phyloP scores from a whole-genome alignment of 2,329 filamentous ascomycete genomes.

The Aspergillus ochraceus region DNA sequence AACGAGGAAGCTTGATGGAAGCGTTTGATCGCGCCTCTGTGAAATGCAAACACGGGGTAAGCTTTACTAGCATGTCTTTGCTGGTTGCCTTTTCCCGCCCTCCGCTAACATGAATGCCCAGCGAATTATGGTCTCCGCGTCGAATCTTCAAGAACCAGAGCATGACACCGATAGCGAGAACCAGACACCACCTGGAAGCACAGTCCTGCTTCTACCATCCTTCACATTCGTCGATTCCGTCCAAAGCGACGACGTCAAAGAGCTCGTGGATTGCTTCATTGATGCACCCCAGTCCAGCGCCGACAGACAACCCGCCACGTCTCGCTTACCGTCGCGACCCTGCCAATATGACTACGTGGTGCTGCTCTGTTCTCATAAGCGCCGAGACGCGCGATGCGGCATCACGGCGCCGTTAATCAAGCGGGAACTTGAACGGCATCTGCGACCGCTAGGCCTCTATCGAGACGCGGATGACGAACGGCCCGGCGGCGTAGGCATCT shows the following conservation, averaged over 20 bases:
- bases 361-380: constrained; percentile 84
- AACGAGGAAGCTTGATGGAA: constrained; percentile 54
- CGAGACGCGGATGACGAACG: constrained; percentile 80
- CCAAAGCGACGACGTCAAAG: constrained; percentile 62
- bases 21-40: constrained; percentile 47
- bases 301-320: constrained; percentile 52
- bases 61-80: constrained; percentile 2
- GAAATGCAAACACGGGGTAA: constrained; percentile 67
- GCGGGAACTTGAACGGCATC: constrained; percentile 78
- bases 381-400: constrained; percentile 85
- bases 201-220: constrained; percentile 75
- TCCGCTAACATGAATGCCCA: constrained; percentile 9
- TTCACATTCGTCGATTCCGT: constrained; percentile 79
- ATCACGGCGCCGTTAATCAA: constrained; percentile 81
- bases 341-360: constrained; percentile 81
- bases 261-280: constrained; percentile 67
- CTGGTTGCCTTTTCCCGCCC: background rate
- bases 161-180: constrained; percentile 5
- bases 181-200: constrained; percentile 52
- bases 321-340: constrained; percentile 50
- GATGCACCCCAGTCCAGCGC: constrained; percentile 54
- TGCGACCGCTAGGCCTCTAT: constrained; percentile 74
- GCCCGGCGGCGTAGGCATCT: constrained; percentile 82
- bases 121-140: constrained; percentile 39
- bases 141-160: constrained; percentile 29